phyloP scores from a whole-genome alignment of 139 green algal genomes.

The Chlamydomonas sphaeroides region DNA sequence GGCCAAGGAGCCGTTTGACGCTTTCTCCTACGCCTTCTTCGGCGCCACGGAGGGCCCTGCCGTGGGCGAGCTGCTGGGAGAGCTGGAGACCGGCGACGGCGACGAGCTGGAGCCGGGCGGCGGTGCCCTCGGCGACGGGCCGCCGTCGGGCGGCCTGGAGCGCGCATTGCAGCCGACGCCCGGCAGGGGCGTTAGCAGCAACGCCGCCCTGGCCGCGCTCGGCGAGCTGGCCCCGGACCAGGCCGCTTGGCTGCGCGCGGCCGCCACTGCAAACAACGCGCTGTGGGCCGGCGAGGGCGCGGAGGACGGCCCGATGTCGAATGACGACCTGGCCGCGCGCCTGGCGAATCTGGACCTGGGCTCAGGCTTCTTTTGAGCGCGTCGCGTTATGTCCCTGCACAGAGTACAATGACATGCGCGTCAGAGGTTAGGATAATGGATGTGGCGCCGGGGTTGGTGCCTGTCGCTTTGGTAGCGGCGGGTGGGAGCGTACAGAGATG shows the following conservation, averaged over 20 bases:
- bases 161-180: no score
- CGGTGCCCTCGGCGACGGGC: neutral
- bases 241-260: constrained; percentile 26
- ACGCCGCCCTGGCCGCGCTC: constrained; percentile 1
- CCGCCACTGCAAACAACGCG: constrained; percentile 29
- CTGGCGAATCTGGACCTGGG: constrained; percentile 55
- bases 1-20: constrained; percentile 46
- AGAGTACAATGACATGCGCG: no score
- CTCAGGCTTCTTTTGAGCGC: constrained; percentile 50
- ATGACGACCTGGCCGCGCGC: constrained; percentile 50
- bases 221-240: constrained; percentile 25
- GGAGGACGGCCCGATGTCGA: constrained; percentile 31
- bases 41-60: constrained; percentile 28
- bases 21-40: constrained; percentile 65
- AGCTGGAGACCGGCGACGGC: constrained; percentile 25
- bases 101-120: neutral
- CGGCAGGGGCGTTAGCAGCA: no score
- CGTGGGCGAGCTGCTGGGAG: constrained; percentile 41
- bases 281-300: constrained; percentile 38
- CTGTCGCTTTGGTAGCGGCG: no score
- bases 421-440: no score
- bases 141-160: no score
- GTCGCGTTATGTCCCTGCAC: no score
- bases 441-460: no score
- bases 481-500: no score